Conservation (phyloP, 805 yeast genomes). For the Saccharomycopsis javanensis region DNA sequence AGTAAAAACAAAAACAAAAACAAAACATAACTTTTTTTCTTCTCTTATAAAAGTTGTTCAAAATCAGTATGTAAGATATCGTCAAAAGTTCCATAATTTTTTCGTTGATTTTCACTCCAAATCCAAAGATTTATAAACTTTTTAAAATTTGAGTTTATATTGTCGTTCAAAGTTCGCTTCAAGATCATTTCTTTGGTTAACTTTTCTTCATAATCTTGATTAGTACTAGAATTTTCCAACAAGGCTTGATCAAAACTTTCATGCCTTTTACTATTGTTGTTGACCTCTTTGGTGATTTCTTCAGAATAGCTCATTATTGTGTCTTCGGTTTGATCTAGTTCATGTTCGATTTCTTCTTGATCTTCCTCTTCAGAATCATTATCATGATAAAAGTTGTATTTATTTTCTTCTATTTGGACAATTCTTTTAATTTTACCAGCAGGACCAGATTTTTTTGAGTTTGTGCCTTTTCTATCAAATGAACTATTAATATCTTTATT, state of each 20-base stretch:
- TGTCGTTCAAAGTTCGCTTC: slow-evolving; percentile 2
- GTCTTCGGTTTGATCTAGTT: slow-evolving; percentile 18
- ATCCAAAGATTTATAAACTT: slow-evolving; percentile 19
- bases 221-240: not conserved
- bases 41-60: not conserved
- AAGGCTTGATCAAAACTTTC: not conserved
- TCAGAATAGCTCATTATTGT: slow-evolving; percentile 17
- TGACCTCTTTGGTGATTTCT: slow-evolving; percentile 6
- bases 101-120: slow-evolving; percentile 16
- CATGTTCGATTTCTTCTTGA: no score
- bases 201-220: not conserved
- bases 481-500: slow-evolving; percentile 13
- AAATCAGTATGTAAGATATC: slow-evolving; percentile 10
- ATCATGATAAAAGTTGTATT: not conserved
- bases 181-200: slow-evolving; percentile 2
- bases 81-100: not conserved
- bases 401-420: not conserved
- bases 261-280: not conserved
- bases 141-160: slow-evolving; percentile 16
- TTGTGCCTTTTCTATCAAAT: not conserved
- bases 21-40: not conserved
- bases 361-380: slow-evolving; percentile 19
- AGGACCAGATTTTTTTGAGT: not conserved
- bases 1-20: not conserved
- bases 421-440: not conserved